Evolutionary conservation across 108 stramenopile species (phyloP).

Genomic region (Cyclostephanos tholiformis): DNA sequence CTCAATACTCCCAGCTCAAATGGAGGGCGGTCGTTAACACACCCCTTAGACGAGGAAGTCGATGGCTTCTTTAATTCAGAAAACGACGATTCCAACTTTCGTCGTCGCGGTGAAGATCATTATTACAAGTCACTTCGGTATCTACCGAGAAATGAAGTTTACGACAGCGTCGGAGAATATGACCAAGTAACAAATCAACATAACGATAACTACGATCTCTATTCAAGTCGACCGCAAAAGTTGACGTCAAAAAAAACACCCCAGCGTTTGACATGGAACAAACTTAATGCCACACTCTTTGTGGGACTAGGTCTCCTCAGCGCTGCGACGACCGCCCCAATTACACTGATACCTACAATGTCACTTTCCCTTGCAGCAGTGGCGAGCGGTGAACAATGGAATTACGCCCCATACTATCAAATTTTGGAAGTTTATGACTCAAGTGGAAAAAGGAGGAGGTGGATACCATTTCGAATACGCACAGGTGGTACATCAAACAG

Average conservation of each 20-base stretch:
- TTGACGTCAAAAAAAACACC: neutral
- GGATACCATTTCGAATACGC: slow-evolving; percentile 43
- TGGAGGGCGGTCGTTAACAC: neutral
- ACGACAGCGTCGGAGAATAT: neutral
- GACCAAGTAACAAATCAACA: neutral
- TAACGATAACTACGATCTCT: neutral
- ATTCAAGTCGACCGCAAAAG: slow-evolving; percentile 9
- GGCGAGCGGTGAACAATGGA: slow-evolving; percentile 21
- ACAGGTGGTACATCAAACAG: slow-evolving; percentile 16
- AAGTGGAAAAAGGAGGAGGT: slow-evolving; percentile 38
- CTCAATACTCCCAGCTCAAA: neutral
- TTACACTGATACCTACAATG: slow-evolving; percentile 68
- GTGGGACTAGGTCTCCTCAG: slow-evolving; percentile 55
- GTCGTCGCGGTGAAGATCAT: slow-evolving; percentile 4
- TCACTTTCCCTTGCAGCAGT: slow-evolving; percentile 47
- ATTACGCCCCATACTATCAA: slow-evolving; percentile 29
- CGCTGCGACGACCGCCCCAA: slow-evolving; percentile 65
- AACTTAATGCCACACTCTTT: slow-evolving; percentile 71
- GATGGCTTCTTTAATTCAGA: slow-evolving; percentile 7
- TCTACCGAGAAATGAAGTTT: neutral
- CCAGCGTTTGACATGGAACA: slow-evolving; percentile 52
- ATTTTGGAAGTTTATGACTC: slow-evolving; percentile 45
- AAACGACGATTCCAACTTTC: neutral
- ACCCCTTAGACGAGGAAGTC: slow-evolving; percentile 1
- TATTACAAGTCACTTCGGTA: neutral